Evolutionary conservation across 352 stramenopile species (phyloP).

Genomic region (Globisporangium nagaii): DNA sequence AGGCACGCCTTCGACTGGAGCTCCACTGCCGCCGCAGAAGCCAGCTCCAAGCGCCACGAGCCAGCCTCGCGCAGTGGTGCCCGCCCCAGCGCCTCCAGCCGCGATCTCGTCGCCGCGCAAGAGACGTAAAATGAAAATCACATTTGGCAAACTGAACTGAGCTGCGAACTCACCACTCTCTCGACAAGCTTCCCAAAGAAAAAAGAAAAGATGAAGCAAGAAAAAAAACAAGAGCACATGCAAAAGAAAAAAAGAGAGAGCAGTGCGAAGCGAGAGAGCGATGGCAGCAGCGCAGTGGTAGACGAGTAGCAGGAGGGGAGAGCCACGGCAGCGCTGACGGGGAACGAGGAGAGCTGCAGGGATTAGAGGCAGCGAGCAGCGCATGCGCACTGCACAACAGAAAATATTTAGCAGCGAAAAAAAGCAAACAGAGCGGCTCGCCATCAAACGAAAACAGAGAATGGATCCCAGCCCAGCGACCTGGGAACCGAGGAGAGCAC

Average conservation of each 20-base stretch:
- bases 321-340: too few relatives aligned
- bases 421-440: not conserved
- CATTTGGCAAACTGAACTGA: constrained; percentile 87
- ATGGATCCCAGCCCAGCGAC: too few relatives aligned
- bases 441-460: too few relatives aligned
- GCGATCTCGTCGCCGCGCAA: constrained; percentile 71
- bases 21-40: constrained; percentile 16
- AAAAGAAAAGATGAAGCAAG: constrained; percentile 8
- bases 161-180: constrained; percentile 7
- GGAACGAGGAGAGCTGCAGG: too few relatives aligned
- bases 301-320: not conserved
- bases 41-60: not conserved
- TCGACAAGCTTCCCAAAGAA: constrained; percentile 9
- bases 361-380: too few relatives aligned
- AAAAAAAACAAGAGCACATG: constrained; percentile 9
- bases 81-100: constrained; percentile 26
- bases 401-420: constrained; percentile 23
- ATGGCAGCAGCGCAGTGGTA: not conserved
- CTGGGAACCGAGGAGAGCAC: too few relatives aligned
- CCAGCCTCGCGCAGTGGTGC: constrained; percentile 26
- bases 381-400: too few relatives aligned
- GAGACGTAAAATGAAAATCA: constrained; percentile 91
- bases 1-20: constrained; percentile 21
- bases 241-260: constrained; percentile 5
- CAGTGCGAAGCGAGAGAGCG: too few relatives aligned